Conservation (phyloP, 306 rosid species). For the Oemleria cerasiformis region DNA sequence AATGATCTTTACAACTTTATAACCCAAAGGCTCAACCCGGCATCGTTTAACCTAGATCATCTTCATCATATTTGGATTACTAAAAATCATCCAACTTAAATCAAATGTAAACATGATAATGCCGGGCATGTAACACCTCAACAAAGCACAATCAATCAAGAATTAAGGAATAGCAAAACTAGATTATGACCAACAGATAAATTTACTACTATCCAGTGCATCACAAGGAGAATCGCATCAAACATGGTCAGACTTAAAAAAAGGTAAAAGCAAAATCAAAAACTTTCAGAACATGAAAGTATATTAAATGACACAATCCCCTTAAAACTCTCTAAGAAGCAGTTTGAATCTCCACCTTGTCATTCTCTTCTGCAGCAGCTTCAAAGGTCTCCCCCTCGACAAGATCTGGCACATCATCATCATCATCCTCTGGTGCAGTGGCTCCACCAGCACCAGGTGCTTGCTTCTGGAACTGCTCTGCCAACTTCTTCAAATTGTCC, state of each 20-base stretch:
- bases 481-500: constrained; percentile 88
- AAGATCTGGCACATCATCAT: constrained; percentile 83
- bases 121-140: too few species aligned
- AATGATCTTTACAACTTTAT: too few species aligned
- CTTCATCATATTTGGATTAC: too few species aligned
- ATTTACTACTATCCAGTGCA: constrained; percentile 23
- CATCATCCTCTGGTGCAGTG: constrained; percentile 60
- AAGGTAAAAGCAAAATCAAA: constrained; percentile 17
- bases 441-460: constrained; percentile 57
- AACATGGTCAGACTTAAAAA: constrained; percentile 17
- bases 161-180: neutral
- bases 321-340: constrained; percentile 42
- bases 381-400: constrained; percentile 85
- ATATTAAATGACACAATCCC: constrained; percentile 41
- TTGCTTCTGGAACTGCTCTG: constrained; percentile 88
- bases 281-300: constrained; percentile 27
- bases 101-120: too few species aligned
- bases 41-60: too few species aligned
- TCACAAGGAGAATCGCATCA: constrained; percentile 15
- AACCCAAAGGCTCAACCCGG: too few species aligned
- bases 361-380: constrained; percentile 74
- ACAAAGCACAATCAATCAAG: neutral
- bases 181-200: neutral
- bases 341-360: constrained; percentile 36
- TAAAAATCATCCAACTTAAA: too few species aligned